Percentiles rank a stretch among this genome's conserved stretches.
Evolutionary conservation across 345 rosid species (phyloP).

Genomic region (Luvunga scandens): DNA sequence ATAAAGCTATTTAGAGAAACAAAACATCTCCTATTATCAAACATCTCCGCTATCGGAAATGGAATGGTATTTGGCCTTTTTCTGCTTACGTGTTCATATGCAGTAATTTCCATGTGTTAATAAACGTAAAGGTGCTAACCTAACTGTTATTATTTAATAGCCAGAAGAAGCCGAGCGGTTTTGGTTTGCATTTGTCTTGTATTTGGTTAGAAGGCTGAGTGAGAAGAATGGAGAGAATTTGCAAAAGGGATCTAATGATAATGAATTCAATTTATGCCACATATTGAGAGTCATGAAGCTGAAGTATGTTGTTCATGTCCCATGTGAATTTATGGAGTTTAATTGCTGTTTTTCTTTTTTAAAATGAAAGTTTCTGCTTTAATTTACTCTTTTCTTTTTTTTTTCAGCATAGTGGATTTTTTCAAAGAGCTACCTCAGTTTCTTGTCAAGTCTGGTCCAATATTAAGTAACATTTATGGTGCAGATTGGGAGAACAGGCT

Average conservation of each 20-base stretch:
- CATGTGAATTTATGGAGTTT: constrained; percentile 1
- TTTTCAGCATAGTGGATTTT: constrained; percentile 72
- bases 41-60: constrained; percentile 50
- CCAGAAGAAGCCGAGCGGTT: constrained; percentile 73
- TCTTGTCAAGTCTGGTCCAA: constrained; percentile 76
- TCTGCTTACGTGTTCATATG: neutral
- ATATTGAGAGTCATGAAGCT: constrained; percentile 70
- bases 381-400: neutral
- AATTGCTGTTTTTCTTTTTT: neutral
- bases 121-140: neutral
- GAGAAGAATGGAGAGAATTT: constrained; percentile 37
- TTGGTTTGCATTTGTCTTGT: constrained; percentile 12
- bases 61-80: constrained; percentile 45
- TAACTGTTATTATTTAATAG: constrained; percentile 28
- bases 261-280: constrained; percentile 57
- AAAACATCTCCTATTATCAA: constrained; percentile 54
- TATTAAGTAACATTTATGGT: constrained; percentile 59
- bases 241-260: constrained; percentile 34
- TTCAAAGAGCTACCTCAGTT: constrained; percentile 90
- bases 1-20: constrained; percentile 70
- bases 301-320: constrained; percentile 44
- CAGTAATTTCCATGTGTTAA: neutral
- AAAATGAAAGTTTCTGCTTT: neutral
- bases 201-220: constrained; percentile 56
- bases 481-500: constrained; percentile 82